Evolutionary conservation across 768 basidiomycete genomes (phyloP), one percentile per base, ranked within the genome.

Genomic region (Pleurotus citrinopileatus): DNA sequence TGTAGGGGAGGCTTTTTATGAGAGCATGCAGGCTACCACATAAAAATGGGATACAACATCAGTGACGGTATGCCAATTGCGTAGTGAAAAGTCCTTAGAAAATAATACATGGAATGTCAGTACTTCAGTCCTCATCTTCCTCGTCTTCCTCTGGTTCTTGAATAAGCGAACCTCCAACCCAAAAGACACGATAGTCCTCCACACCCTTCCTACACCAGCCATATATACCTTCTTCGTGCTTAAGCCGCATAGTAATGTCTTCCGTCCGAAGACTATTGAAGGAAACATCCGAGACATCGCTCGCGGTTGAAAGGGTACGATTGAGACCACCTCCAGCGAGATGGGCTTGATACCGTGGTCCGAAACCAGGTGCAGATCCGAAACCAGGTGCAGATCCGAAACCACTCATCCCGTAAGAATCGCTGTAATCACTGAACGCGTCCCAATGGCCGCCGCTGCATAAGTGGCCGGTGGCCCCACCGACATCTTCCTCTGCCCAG

Each of bases 181-280:
- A 94, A 63, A 93, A 84, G 10, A 93, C 80, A 19, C 91, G 74
- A 79, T 84, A 94, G 62, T 94, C 91, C 52, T 83, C 80, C 3
- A 73, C 57, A 13, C 86, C 90, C 62, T 86, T 90, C 60, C 82
- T 70, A 68, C 83, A 77, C 90, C 91, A 92, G 0, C 81, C 90
- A 64, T 93, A 94, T 4, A 87, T 68, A 4, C 91, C 91, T 54
- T 85, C 75, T 54, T 84, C 81, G 19, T 67, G 69, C 61, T 73
- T 76, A 63, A 83, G 62, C 60, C 70, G 65, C 23, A 69, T 71
- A 1, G 67, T 54, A 6, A 82, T 61, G 43, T 82, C 85, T 20
- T 81, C 75, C 1, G 83, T 74, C 26, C 78, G 82, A 58, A 79
- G 66, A 52, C 78, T 86, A 51, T 73, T 73, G 44, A 72, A 72